These are phyloP conservation scores for Moricandia moricandioides DNA, from an alignment of 345 rosid genomes.

Conservation along the genomic window DNA sequence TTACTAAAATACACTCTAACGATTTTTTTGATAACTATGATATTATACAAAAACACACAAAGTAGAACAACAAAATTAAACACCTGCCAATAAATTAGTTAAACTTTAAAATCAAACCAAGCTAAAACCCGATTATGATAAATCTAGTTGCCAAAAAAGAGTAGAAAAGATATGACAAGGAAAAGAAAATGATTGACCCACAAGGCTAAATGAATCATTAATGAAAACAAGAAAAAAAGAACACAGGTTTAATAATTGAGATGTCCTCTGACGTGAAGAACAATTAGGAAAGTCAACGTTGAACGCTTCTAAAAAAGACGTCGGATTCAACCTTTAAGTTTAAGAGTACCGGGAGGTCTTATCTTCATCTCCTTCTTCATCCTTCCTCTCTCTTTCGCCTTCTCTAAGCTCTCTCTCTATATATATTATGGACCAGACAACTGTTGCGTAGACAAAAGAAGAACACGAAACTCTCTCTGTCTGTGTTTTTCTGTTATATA, in stretches of 20 bases:
- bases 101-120: background rate
- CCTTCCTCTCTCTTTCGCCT: background rate
- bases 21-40: too few relatives aligned
- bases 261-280: background rate
- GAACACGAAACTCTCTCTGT: constrained; percentile 1
- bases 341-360: too few relatives aligned
- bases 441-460: constrained; percentile 15
- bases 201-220: background rate
- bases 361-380: background rate
- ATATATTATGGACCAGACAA: background rate
- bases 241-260: constrained; percentile 1
- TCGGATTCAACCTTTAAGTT: background rate
- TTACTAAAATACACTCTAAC: too few relatives aligned
- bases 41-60: too few relatives aligned
- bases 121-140: background rate
- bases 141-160: background rate
- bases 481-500: background rate
- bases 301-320: constrained; percentile 12
- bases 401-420: background rate
- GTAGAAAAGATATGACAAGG: background rate
- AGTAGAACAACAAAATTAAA: background rate
- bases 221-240: background rate
- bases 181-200: constrained; percentile 4
- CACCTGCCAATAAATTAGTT: background rate
- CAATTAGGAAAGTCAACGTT: background rate